Base-by-base conservation (phyloP, 2,329 filamentous ascomycete species). In the Paecilomyces sp. region DNA sequence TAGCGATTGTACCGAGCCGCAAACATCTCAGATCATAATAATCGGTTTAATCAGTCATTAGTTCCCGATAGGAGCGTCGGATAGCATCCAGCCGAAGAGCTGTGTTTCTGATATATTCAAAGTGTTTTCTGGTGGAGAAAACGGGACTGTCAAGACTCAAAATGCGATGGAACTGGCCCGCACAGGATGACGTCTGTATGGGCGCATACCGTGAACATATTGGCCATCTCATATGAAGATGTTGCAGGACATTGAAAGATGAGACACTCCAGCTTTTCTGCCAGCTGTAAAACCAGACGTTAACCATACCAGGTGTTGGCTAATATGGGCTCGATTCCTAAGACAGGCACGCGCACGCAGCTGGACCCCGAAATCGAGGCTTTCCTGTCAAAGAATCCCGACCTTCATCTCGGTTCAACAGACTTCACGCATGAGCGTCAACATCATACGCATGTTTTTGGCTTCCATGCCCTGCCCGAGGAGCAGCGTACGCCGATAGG, bases 391-490 rank as follows among this genome's bases (percentile, higher is more conserved):
- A 54, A 62, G 5, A 52, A 65, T 55, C 62, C 66, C 13, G 56
- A 61, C n/a, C 65, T 69, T 8, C 68, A 67, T 57, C 66, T 70
- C 11, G 65, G 67, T 28, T 65, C 63, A 31, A 65, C 61, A 28
- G 66, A 68, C 58, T 70, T 69, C 60, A 62, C 65, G 41, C 56
- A 55, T 5, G 67, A 69, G 56, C 66, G 66, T 8, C 54, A 54
- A 13, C 62, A 69, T 56, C 67, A 70, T 50, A 58, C 65, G 12
- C 50, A 64, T 54, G 66, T 74, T n/a, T 73, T 74, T 57, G 67
- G 71, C n/a, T 63, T 72, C 55, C 69, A 71, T 57, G 59, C 61
- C 13, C 62, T 72, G 2, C 63, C 64, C 3, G 62, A 63, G 7
- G 64, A 63, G 15, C 64, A 67, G 47, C 59, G 62, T 30, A 63